Evolutionary conservation across 2,329 filamentous ascomycete genomes (phyloP).

Genomic region (Fusarium sp.): DNA sequence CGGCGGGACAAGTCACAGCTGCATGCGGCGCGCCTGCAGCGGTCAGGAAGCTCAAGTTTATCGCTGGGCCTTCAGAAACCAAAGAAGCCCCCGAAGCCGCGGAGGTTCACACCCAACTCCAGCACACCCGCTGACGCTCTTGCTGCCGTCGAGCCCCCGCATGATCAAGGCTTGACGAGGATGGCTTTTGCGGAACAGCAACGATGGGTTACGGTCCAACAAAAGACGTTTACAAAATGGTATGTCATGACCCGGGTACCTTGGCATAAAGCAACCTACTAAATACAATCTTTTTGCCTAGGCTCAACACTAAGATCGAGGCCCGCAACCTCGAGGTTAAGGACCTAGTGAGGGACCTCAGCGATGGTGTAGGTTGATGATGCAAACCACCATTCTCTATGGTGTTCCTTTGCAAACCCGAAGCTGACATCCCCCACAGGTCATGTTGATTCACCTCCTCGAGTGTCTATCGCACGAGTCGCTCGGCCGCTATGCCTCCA

Average conservation of each 20-base stretch:
- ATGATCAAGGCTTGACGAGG: slow-evolving; percentile 67
- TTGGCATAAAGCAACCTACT: slow-evolving; percentile 1
- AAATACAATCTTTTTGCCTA: slow-evolving; percentile 53
- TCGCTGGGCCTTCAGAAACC: slow-evolving; percentile 41
- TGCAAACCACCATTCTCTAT: background rate
- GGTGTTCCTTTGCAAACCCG: background rate
- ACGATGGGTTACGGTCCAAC: slow-evolving; percentile 85
- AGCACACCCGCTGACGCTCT: slow-evolving; percentile 60
- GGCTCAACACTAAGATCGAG: slow-evolving; percentile 96
- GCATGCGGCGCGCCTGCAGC: slow-evolving; percentile 65
- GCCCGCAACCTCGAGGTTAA: slow-evolving; percentile 84
- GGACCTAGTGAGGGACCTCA: slow-evolving; percentile 90
- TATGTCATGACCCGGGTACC: slow-evolving; percentile 36
- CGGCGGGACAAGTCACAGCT: slow-evolving; percentile 65
- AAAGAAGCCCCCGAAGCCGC: slow-evolving; percentile 42
- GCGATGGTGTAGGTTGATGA: slow-evolving; percentile 84
- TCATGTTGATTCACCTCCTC: slow-evolving; percentile 95
- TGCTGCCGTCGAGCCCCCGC: slow-evolving; percentile 63
- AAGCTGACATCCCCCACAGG: slow-evolving; percentile 64
- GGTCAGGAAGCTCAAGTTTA: slow-evolving; percentile 59
- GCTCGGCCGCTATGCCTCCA: slow-evolving; percentile 95
- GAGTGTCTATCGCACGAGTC: slow-evolving; percentile 96
- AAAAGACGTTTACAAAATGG: slow-evolving; percentile 99
- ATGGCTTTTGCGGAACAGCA: slow-evolving; percentile 78
- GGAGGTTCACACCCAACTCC: slow-evolving; percentile 53